Percentiles rank a stretch among this genome's conserved stretches.
Evolutionary conservation across 2,329 filamentous ascomycete genomes (phyloP).

Genomic region (Passalora sequoiae): DNA sequence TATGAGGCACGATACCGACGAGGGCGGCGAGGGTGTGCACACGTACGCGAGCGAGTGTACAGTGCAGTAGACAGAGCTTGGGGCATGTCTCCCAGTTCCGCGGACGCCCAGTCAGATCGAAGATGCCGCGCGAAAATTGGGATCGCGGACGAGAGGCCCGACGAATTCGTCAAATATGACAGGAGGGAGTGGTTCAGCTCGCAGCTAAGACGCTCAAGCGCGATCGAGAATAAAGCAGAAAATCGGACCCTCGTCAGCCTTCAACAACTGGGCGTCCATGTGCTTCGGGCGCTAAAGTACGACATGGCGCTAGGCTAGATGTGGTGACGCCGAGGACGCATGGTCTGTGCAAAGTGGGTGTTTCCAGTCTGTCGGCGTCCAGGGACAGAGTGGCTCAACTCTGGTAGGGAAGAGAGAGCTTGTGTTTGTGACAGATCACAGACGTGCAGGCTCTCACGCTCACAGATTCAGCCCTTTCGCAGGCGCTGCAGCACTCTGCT

Average conservation of each 20-base stretch:
- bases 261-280: not conserved
- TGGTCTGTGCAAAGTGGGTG: not conserved
- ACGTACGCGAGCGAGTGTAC: no score
- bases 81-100: no score
- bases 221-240: not conserved
- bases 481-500: not conserved
- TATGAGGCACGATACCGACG: no score
- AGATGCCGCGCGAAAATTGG: not conserved
- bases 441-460: not conserved
- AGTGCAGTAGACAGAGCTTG: no score
- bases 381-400: conserved; percentile 2
- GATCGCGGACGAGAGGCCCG: conserved; percentile 2
- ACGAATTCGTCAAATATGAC: not conserved
- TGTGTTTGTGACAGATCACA: not conserved
- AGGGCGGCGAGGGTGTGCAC: no score
- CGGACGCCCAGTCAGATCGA: not conserved
- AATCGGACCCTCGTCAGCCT: not conserved
- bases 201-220: not conserved
- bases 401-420: not conserved
- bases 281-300: not conserved
- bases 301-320: not conserved
- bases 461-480: no score
- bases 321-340: not conserved
- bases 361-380: not conserved
- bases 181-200: not conserved